Percentiles rank a stretch among this genome's conserved stretches.
Conservation (phyloP, 179 eudicot species). For the Spergularia azorica region DNA sequence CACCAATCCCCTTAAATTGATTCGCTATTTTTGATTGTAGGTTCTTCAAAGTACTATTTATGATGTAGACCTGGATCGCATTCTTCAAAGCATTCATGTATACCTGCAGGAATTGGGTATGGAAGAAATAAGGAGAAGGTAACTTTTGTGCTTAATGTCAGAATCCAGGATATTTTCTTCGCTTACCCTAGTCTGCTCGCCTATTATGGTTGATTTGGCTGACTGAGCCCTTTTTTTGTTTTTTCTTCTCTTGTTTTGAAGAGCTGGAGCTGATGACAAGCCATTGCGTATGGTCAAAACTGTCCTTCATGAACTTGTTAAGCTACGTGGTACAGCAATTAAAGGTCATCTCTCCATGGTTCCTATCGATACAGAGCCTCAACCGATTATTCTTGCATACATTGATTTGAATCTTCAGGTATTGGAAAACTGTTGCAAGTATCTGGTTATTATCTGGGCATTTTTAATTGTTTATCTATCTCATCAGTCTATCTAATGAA, state of each 20-base stretch:
- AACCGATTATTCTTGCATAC: conserved; percentile 95
- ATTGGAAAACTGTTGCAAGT: conserved; percentile 9
- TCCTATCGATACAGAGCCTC: conserved; percentile 96
- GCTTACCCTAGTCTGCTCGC: neutral
- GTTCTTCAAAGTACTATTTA: conserved; percentile 92
- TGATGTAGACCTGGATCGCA: conserved; percentile 92
- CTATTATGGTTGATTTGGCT: conserved; percentile 1
- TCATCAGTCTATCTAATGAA: neutral
- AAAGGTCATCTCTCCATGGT: conserved; percentile 98
- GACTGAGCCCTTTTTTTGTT: neutral
- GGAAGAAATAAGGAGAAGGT: conserved; percentile 99
- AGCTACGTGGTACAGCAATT: conserved; percentile 96
- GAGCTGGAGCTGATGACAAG: conserved; percentile 99
- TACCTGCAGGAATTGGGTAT: conserved; percentile 96
- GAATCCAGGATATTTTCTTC: neutral
- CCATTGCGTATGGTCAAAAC: conserved; percentile 99
- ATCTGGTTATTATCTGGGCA: neutral
- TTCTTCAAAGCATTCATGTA: conserved; percentile 93
- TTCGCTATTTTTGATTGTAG: conserved; percentile 39
- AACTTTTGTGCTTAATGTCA: conserved; percentile 11
- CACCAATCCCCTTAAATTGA: neutral
- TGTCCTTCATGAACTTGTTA: conserved; percentile 96
- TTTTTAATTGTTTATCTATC: neutral
- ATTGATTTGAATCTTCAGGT: conserved; percentile 99
- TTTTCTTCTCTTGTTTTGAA: conserved; percentile 21